Percentiles rank a stretch among this genome's conserved stretches.
Evolutionary conservation across 352 stramenopile genomes (phyloP).

Genomic region (Phytopythium delawarense): DNA sequence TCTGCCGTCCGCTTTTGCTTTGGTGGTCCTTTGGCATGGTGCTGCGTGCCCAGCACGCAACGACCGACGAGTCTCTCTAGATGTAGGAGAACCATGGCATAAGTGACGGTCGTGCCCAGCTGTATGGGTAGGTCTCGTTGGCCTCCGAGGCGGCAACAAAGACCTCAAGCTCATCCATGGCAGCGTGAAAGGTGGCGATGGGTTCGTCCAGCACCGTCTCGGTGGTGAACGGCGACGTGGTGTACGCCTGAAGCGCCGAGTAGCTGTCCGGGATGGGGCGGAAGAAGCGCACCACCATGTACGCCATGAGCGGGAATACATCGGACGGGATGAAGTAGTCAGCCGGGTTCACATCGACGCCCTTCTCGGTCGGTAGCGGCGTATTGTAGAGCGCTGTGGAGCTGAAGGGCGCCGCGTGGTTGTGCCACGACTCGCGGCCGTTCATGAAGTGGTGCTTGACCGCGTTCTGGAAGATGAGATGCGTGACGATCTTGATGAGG

Average conservation of each 20-base stretch:
- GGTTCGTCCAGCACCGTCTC: slow-evolving; percentile 13
- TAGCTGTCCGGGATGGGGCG: background rate
- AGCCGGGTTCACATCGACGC: slow-evolving; percentile 19
- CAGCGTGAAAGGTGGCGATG: slow-evolving; percentile 21
- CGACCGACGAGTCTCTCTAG: slow-evolving; percentile 3
- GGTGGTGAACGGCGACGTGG: slow-evolving; percentile 19
- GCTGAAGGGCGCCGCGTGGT: slow-evolving; percentile 21
- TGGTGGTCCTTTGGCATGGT: too few species aligned
- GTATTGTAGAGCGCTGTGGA: slow-evolving; percentile 27
- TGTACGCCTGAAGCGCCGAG: slow-evolving; percentile 17
- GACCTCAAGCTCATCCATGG: too few species aligned
- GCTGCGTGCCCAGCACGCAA: too few species aligned
- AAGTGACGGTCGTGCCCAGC: slow-evolving; percentile 10
- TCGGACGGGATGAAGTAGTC: slow-evolving; percentile 59
- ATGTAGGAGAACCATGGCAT: slow-evolving; percentile 31
- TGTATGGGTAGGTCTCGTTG: slow-evolving; percentile 6
- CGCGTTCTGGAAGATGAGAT: slow-evolving; percentile 34
- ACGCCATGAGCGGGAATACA: slow-evolving; percentile 3
- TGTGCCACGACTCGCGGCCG: slow-evolving; percentile 34
- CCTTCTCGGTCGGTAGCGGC: slow-evolving; percentile 23
- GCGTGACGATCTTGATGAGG: slow-evolving; percentile 23
- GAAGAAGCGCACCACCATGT: slow-evolving; percentile 2
- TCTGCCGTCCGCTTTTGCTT: too few species aligned
- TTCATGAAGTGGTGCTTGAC: slow-evolving; percentile 51
- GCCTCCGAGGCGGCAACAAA: slow-evolving; percentile 24